Conservation (phyloP, 2,329 filamentous ascomycete species). For the Pestalotiopsis sp. region DNA sequence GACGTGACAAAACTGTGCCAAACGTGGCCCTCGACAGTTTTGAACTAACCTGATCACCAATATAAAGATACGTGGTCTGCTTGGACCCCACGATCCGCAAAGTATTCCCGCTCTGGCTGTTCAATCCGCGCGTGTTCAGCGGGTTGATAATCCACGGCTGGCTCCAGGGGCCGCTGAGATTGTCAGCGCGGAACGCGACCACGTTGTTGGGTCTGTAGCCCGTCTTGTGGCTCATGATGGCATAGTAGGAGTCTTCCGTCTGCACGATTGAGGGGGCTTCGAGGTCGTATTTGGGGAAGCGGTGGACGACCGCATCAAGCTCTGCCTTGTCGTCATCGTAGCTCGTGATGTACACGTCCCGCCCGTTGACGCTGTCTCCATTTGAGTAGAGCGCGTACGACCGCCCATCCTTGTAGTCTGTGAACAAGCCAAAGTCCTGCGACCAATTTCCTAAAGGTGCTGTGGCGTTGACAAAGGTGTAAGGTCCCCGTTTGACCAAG, state of each 20-base stretch:
- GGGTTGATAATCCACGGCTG: conserved; percentile 56
- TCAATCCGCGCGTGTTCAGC: conserved; percentile 53
- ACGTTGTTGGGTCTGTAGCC: conserved; percentile 66
- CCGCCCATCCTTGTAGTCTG: conserved; percentile 58
- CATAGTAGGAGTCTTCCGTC: conserved; percentile 61
- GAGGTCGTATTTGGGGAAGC: conserved; percentile 62
- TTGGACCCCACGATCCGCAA: conserved; percentile 50
- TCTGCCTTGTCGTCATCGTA: conserved; percentile 56
- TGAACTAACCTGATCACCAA: conserved; percentile 43
- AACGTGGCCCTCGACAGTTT: no score
- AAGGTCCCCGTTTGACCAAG: conserved; percentile 48
- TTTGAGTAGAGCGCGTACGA: conserved; percentile 63
- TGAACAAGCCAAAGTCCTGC: conserved; percentile 64
- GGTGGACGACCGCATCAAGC: conserved; percentile 53
- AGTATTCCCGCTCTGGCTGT: conserved; percentile 54
- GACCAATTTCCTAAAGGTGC: conserved; percentile 64
- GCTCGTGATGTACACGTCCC: conserved; percentile 58
- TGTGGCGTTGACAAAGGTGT: conserved; percentile 55
- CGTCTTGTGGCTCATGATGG: conserved; percentile 65
- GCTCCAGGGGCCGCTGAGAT: conserved; percentile 53
- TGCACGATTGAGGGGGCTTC: conserved; percentile 64
- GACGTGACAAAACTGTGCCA: no score
- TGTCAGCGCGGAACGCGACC: conserved; percentile 56
- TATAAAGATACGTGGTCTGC: conserved; percentile 52
- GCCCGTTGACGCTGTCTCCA: conserved; percentile 54